Base-by-base conservation (phyloP, 495 filamentous ascomycete genomes). In the Acidiella bohemica region DNA sequence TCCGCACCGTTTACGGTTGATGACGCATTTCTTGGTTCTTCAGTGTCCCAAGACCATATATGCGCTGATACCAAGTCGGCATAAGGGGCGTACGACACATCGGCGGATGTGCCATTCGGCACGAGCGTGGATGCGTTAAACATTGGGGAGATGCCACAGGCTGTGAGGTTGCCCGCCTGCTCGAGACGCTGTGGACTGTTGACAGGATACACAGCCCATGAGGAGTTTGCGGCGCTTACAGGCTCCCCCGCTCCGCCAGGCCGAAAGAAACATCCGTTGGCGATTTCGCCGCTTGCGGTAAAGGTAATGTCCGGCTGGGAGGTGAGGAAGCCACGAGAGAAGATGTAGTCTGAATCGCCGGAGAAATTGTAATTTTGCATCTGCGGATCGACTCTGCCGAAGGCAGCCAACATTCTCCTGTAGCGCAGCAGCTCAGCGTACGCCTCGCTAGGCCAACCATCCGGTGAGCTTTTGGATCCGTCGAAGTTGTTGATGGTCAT, bases 391-490 rank as follows among this genome's bases (percentile, higher is more conserved):
- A 80, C 48, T 3, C 54, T 58, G 8, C 72, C 74, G 46, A 69
- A 75, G 28, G 65, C 64, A 19, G 70, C 51, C 2, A 81, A 46
- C 0, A 78, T 42, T 13, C 75, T 60, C 44, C 65, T 64, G 8
- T 59, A 54, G 12, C 63, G 56, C 0, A 64, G 61, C 17, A 76
- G 59, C 36, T 73, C 71, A 21, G 77, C 51, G 46, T 64, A 78
- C 19, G 66, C 64, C 26, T 68, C 63, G 10, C 65, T 66, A 1
- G 76, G 76, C 76, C 76, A 81, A 10, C 76, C 75, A 51, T 79
- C 69, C 9, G 66, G 59, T 1, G 72, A 76, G 27, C 63, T 66
- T n/a, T 65, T 57, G 9, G 58, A 52, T 17, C 58, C 62, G 4
- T 58, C 34, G 27, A 56, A 54, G 18, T 48, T 37, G 20, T 64